These are phyloP conservation scores for Acer campestre DNA, from an alignment of 345 rosid species.

Conservation along the genomic window DNA sequence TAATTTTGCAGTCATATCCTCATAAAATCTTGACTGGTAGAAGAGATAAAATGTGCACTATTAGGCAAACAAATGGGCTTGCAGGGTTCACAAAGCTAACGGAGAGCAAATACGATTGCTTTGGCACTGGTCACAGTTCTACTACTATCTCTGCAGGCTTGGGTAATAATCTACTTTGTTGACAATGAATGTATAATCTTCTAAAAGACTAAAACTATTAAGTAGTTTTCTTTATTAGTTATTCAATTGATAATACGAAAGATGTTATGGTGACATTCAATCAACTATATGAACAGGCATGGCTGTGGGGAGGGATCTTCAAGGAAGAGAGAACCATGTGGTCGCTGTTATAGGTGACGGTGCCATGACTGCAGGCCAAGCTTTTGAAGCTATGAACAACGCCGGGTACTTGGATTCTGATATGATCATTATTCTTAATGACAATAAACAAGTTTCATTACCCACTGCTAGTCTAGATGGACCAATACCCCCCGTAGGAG, in stretches of 20 bases:
- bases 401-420: slow-evolving; percentile 94
- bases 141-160: slow-evolving; percentile 93
- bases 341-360: slow-evolving; percentile 93
- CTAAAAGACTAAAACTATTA: too few species aligned
- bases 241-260: too few species aligned
- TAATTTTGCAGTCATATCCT: slow-evolving; percentile 69
- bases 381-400: slow-evolving; percentile 98
- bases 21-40: slow-evolving; percentile 94
- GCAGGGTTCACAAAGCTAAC: slow-evolving; percentile 86
- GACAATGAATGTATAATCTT: too few species aligned
- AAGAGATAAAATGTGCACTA: slow-evolving; percentile 84
- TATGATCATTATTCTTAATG: slow-evolving; percentile 94
- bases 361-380: slow-evolving; percentile 99
- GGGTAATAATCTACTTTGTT: slow-evolving; percentile 44
- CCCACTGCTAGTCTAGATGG: slow-evolving; percentile 96
- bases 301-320: slow-evolving; percentile 95
- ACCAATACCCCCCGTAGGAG: slow-evolving; percentile 94
- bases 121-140: slow-evolving; percentile 96
- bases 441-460: slow-evolving; percentile 93
- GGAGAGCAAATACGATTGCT: slow-evolving; percentile 91
- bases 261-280: too few species aligned
- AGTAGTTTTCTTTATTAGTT: too few species aligned
- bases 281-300: slow-evolving; percentile 51
- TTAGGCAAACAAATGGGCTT: slow-evolving; percentile 87
- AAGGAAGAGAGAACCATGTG: slow-evolving; percentile 71